Base-by-base conservation (phyloP, 805 yeast genomes). In the Pichia cabralensis region DNA sequence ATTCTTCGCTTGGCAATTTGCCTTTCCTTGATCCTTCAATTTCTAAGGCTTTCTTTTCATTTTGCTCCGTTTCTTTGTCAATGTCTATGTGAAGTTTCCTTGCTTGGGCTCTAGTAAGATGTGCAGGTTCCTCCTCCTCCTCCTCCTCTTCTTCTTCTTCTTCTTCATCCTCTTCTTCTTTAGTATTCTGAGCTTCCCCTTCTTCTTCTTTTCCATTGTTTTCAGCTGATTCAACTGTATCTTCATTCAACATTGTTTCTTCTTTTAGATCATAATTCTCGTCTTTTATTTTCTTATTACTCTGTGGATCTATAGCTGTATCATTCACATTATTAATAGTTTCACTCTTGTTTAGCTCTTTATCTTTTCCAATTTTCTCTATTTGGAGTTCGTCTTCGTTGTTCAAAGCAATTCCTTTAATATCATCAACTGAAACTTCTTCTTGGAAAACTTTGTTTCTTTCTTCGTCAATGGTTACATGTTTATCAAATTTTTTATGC, bases 61-160 rank as follows among this genome's bases (percentile, higher is more conserved):
- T 36, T 12, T 30, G 26, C 21, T 18, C 19, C 4, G 30, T 17
- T n/a, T 38, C 44, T 21, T 43, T 34, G 13, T 33, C 43, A 6
- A 33, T 22, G 19, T 33, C 35, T 9, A 31, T 35, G 12, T 34
- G 28, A 8, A 31, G 23, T 11, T 33, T 30, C 16, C 33, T 30
- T 4, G 36, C 36, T 22, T 34, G 43, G n/a, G 42, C 18, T 22
- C 41, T 24, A 4, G 41, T 36, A 8, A 31, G 19, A 24, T 33
- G 40, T 2, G 30, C 42, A 13, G 42, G 42, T 26, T 32, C 38
- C 19, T 30, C 43, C 6, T 31, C 30, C 20, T 27, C 39, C 5
- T 12, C 8, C 8, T 28, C 22, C 5, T 28, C 30, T 32, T 28
- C 30, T 4, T 9, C n/a, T 23, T 6, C 15, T 13, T 32, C 27